Base-by-base conservation (phyloP, 331 rosid species). In the Malus hybrid region DNA sequence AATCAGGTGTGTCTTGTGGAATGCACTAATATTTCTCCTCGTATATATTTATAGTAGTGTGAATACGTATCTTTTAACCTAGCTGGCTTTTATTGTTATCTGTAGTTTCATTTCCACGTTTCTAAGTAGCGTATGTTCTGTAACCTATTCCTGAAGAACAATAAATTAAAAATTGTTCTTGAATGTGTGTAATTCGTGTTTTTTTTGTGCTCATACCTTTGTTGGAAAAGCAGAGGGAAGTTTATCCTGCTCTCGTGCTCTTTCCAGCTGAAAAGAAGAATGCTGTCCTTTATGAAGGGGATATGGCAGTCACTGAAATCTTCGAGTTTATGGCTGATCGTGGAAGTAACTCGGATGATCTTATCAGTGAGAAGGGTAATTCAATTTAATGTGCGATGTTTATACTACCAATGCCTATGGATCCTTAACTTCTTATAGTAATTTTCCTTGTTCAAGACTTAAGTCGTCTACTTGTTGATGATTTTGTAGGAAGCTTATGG, bases 201-300 rank as follows among this genome's bases (percentile, higher is more conserved):
- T 56, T 64, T 55, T 33, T 19, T 81, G 50, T 75, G 52, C 75
- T 78, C 65, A 70, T 74, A 36, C 74, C 48, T 78, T 14, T 77
- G 44, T 81, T 81, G 59, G 59, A 73, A 73, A 79, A 84, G 90
- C 95, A 94, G 99, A 80, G 85, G 77, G 99, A 84, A 80, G 91
- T 88, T 71, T 94, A 87, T 89, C 99, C 99, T 79, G 84, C 93
- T 54, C 85, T 94, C 74, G 28, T 90, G 76, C 84, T 94, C 83
- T 94, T 90, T 85, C 96, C 95, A 70, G 99, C 97, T 68, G 91
- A 77, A 80, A 90, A 74, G 75, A 87, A 85, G 86, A 79, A 83
- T 57, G 84, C 88, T 78, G 22, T 92, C 52, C 87, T 79, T 56
- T 94, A 92, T 87, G 87, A 80, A 63, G 97, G 99, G 57, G 93